These are phyloP conservation scores for Arthrocladium fulminans DNA, from an alignment of 2,329 filamentous ascomycete species.

Conservation along the genomic window DNA sequence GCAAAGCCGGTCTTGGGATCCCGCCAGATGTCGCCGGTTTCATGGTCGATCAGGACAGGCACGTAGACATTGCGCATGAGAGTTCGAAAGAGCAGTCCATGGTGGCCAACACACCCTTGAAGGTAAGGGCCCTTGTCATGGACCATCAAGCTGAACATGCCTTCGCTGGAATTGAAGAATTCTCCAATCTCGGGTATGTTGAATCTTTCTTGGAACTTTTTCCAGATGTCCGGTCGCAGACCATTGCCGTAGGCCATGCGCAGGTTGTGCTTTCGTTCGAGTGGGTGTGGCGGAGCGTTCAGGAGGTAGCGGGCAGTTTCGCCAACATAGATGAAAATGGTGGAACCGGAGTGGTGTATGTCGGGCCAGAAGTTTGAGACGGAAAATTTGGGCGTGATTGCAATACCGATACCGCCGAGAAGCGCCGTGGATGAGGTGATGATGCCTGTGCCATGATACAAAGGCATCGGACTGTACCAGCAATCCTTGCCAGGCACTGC, in stretches of 20 bases:
- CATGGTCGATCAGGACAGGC: conserved; percentile 60
- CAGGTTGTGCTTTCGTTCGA: conserved; percentile 38
- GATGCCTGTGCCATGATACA: conserved; percentile 67
- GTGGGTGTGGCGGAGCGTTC: conserved; percentile 35
- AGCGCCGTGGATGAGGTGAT: conserved; percentile 51
- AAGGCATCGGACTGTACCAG: conserved; percentile 69
- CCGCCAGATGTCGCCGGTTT: conserved; percentile 57
- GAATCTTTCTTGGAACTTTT: conserved; percentile 34
- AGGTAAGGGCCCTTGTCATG: conserved; percentile 53
- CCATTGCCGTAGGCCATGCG: conserved; percentile 42
- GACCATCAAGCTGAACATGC: conserved; percentile 56
- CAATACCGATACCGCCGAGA: conserved; percentile 39
- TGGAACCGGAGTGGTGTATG: too few relatives aligned
- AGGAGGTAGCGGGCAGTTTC: conserved; percentile 44
- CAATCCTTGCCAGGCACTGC: conserved; percentile 40
- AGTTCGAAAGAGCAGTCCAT: conserved; percentile 53
- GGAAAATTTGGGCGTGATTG: conserved; percentile 30
- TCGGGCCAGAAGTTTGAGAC: conserved; percentile 24
- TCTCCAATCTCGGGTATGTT: conserved; percentile 50
- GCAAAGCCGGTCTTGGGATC: conserved; percentile 62
- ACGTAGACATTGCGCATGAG: conserved; percentile 48
- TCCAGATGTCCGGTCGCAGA: conserved; percentile 41
- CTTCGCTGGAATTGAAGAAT: conserved; percentile 72
- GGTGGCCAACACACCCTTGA: conserved; percentile 59
- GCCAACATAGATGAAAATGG: conserved; percentile 47